phyloP scores from a whole-genome alignment of 306 rosid species.

The Ziziphus jujuba region DNA sequence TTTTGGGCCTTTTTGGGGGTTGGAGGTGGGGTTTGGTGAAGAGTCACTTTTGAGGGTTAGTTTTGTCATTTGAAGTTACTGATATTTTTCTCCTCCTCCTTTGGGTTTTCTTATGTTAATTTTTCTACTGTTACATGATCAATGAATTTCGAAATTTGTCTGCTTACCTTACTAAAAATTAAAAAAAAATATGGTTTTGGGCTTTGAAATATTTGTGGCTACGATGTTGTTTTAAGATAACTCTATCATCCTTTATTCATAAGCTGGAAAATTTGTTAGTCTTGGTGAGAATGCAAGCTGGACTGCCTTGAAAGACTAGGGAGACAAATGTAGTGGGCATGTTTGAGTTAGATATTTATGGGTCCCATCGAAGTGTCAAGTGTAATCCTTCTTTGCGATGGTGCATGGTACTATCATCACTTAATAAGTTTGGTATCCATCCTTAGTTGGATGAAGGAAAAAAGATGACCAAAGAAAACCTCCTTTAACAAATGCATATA shows the following conservation, averaged over 20 bases:
- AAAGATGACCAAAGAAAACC: constrained; percentile 39
- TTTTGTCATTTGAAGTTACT: constrained; percentile 20
- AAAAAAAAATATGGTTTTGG: neutral
- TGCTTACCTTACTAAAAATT: neutral
- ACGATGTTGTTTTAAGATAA: constrained; percentile 10
- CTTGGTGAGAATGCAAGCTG: constrained; percentile 47
- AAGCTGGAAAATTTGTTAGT: constrained; percentile 43
- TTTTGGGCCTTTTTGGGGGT: constrained; percentile 25
- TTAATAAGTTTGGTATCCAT: constrained; percentile 59
- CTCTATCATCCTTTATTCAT: constrained; percentile 28
- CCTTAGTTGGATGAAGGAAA: constrained; percentile 48
- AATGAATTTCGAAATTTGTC: neutral
- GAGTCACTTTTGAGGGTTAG: constrained; percentile 35
- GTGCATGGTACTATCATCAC: constrained; percentile 44
- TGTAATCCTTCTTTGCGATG: constrained; percentile 35
- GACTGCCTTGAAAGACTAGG: constrained; percentile 48
- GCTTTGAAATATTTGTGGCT: neutral
- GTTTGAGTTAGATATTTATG: constrained; percentile 40
- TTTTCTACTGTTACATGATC: neutral
- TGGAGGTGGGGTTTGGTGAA: constrained; percentile 30
- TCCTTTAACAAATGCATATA: constrained; percentile 45
- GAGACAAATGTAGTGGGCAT: constrained; percentile 53
- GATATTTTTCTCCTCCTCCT: neutral
- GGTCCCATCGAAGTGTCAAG: constrained; percentile 52
- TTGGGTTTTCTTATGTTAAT: neutral